phyloP scores from a whole-genome alignment of 2,329 filamentous ascomycete genomes.

The Clarireedia sp. region DNA sequence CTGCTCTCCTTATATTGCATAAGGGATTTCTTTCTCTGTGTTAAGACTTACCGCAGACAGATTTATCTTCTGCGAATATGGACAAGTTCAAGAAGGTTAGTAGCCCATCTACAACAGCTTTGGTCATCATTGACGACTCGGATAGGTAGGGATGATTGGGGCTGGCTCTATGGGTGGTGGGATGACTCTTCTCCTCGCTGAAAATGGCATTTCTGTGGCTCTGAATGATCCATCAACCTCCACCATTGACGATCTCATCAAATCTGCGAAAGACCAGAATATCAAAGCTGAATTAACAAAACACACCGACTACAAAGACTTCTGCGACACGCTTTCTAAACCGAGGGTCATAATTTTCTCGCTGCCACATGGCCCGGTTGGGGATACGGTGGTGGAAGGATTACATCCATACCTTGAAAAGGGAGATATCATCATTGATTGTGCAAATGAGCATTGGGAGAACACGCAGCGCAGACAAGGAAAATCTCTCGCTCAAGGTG shows the following conservation, averaged over 20 bases:
- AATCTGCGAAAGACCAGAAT: conserved; percentile 24
- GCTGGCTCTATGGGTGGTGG: conserved; percentile 50
- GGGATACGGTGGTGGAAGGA: conserved; percentile 33
- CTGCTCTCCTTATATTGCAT: too few relatives aligned
- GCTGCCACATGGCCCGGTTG: conserved; percentile 39
- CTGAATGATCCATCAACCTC: conserved; percentile 46
- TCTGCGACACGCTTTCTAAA: conserved; percentile 33
- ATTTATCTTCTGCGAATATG: too few relatives aligned
- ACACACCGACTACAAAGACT: conserved; percentile 38
- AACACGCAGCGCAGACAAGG: conserved; percentile 56
- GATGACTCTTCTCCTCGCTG: conserved; percentile 51
- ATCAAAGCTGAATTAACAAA: conserved; percentile 27
- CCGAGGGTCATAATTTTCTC: conserved; percentile 46
- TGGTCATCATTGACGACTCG: not conserved
- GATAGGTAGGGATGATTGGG: conserved; percentile 45
- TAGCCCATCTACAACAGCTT: too few relatives aligned
- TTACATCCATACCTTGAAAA: conserved; percentile 41
- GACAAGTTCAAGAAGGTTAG: too few relatives aligned
- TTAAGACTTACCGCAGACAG: too few relatives aligned
- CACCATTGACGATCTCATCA: conserved; percentile 33
- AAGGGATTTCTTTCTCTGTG: too few relatives aligned
- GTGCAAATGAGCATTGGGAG: conserved; percentile 59
- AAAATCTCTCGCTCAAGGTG: conserved; percentile 45
- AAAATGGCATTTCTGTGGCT: conserved; percentile 46
- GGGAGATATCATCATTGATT: conserved; percentile 61